phyloP scores from a whole-genome alignment of 2,329 filamentous ascomycete genomes.

The Alternaria arborescens region DNA sequence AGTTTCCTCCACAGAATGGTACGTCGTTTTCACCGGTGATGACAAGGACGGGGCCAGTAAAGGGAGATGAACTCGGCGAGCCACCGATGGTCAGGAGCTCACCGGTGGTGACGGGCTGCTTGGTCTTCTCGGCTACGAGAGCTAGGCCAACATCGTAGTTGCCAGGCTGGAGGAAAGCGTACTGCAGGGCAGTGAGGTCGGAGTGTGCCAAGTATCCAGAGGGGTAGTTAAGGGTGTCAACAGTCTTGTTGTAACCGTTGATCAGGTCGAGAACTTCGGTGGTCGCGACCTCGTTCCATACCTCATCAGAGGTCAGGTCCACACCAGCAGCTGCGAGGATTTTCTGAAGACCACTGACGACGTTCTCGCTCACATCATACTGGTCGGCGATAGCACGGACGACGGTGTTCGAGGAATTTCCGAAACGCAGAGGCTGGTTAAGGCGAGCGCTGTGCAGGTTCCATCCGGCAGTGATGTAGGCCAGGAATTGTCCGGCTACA shows the following conservation, averaged over 20 bases:
- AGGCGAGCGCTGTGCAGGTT: conserved; percentile 59
- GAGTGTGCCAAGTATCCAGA: conserved; percentile 64
- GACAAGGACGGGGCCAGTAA: conserved; percentile 65
- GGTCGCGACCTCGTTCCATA: conserved; percentile 39
- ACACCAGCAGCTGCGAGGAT: conserved; percentile 27
- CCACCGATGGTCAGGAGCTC: conserved; percentile 66
- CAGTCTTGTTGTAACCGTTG: conserved; percentile 41
- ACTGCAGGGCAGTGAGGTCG: conserved; percentile 60
- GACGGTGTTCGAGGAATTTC: conserved; percentile 34
- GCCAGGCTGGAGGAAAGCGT: conserved; percentile 58
- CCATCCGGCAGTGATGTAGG: conserved; percentile 55
- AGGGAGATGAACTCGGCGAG: conserved; percentile 48
- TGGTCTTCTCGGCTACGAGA: conserved; percentile 55
- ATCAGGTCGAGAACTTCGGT: conserved; percentile 45
- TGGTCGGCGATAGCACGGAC: conserved; percentile 17
- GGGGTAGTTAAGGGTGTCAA: conserved; percentile 40
- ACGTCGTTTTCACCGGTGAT: conserved; percentile 63
- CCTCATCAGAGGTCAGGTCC: conserved; percentile 25
- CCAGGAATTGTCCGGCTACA: conserved; percentile 56
- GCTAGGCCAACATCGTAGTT: conserved; percentile 66
- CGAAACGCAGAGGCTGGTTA: conserved; percentile 54
- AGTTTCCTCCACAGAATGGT: conserved; percentile 71
- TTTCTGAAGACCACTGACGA: conserved; percentile 29
- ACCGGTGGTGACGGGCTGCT: conserved; percentile 66
- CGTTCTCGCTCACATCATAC: conserved; percentile 20